phyloP scores from a whole-genome alignment of 2,329 filamentous ascomycete genomes.

The Colletotrichum ledebouriae region DNA sequence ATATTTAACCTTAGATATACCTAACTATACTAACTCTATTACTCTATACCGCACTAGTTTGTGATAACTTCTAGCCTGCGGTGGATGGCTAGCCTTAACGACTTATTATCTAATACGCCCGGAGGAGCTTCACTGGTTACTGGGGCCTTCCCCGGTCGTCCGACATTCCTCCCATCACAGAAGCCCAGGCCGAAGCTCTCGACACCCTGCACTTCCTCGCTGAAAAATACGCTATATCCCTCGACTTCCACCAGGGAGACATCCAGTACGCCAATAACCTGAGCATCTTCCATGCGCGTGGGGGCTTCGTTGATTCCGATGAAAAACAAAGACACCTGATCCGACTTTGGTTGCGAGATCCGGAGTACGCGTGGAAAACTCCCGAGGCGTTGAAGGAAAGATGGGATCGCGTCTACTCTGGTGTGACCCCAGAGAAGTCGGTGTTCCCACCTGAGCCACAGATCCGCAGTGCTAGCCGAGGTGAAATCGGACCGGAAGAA shows the following conservation, averaged over 20 bases:
- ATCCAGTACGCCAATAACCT: conserved; percentile 70
- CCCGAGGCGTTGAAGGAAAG: conserved; percentile 58
- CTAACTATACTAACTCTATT: too few species aligned
- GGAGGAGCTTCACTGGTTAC: conserved; percentile 71
- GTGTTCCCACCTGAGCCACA: conserved; percentile 69
- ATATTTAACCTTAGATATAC: too few species aligned
- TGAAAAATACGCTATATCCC: conserved; percentile 59
- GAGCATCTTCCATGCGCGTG: conserved; percentile 66
- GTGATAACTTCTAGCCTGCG: too few species aligned
- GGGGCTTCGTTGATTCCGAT: conserved; percentile 60
- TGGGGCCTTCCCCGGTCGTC: conserved; percentile 65
- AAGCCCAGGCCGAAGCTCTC: conserved; percentile 66
- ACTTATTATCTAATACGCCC: conserved; percentile 71
- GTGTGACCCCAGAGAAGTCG: conserved; percentile 63
- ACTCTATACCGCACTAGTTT: too few species aligned
- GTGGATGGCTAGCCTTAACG: conserved; percentile 62
- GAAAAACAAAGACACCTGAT: conserved; percentile 64
- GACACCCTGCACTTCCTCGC: conserved; percentile 65
- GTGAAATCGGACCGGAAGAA: conserved; percentile 28
- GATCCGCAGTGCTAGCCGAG: conserved; percentile 46
- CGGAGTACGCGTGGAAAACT: conserved; percentile 63
- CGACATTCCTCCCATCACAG: conserved; percentile 68
- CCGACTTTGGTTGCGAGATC: conserved; percentile 64
- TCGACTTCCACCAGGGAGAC: conserved; percentile 64
- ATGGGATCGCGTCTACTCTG: conserved; percentile 68